phyloP scores from a whole-genome alignment of 805 yeast species.

The Candida odintsovae region DNA sequence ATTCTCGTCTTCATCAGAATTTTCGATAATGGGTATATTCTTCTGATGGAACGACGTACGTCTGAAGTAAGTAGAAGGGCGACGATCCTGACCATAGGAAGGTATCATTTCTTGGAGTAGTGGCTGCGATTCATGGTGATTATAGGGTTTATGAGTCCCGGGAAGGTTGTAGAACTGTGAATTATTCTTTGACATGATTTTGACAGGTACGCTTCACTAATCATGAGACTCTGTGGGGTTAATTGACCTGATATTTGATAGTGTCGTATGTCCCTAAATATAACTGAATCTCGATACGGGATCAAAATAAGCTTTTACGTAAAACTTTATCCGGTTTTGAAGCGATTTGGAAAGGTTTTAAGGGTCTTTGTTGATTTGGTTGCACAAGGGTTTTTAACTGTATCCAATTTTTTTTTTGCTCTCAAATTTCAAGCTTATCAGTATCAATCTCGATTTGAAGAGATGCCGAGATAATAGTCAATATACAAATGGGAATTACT shows the following conservation, averaged over 20 bases:
- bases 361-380: not conserved
- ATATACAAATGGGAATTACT: too few species aligned
- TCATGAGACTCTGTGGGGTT: not conserved
- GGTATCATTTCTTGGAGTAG: slow-evolving; percentile 12
- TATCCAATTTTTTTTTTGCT: not conserved
- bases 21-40: slow-evolving; percentile 5
- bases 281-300: too few species aligned
- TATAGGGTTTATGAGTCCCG: slow-evolving; percentile 27
- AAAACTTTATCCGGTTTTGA: too few species aligned
- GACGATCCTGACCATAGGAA: slow-evolving; percentile 7
- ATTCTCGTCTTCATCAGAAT: slow-evolving; percentile 24
- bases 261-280: too few species aligned
- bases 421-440: not conserved
- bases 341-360: not conserved
- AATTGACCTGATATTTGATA: too few species aligned
- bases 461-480: too few species aligned
- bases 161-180: slow-evolving; percentile 28
- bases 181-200: slow-evolving; percentile 2
- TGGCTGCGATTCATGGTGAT: slow-evolving; percentile 21
- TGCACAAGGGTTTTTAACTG: not conserved
- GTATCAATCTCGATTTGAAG: too few species aligned
- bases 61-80: slow-evolving; percentile 23
- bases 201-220: not conserved
- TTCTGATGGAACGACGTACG: slow-evolving; percentile 12
- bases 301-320: too few species aligned